Evolutionary conservation across 73 alveolate genomes (phyloP).

Genomic region (Paramecium biaurelia): DNA sequence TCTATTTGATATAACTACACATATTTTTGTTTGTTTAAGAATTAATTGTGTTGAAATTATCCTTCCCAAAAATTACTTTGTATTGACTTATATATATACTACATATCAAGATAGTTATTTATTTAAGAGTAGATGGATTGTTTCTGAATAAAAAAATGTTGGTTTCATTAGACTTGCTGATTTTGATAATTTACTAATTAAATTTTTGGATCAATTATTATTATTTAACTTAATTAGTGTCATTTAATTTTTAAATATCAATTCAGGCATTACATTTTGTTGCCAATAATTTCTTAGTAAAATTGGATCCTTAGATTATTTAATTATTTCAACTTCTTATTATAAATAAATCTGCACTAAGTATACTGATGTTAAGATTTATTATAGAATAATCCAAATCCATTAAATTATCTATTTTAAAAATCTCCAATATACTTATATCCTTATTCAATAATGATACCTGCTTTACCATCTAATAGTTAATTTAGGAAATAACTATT

Average conservation of each 20-base stretch:
- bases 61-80: not conserved
- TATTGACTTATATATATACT: not conserved
- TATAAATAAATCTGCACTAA: not conserved
- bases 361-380: not conserved
- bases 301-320: not conserved
- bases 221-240: not conserved
- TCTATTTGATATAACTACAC: not conserved
- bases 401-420: not conserved
- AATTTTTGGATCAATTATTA: not conserved
- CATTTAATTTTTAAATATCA: not conserved
- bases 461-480: not conserved
- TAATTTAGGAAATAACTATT: not conserved
- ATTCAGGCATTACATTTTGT: not conserved
- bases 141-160: not conserved
- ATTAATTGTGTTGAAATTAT: not conserved
- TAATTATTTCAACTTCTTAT: not conserved
- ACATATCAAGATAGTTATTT: not conserved
- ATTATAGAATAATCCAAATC: not conserved
- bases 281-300: not conserved
- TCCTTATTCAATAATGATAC: not conserved
- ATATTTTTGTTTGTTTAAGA: not conserved
- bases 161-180: not conserved
- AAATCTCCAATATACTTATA: not conserved
- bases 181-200: not conserved
- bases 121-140: not conserved